Percentiles rank a stretch among this genome's conserved stretches.
Conservation (phyloP, 371 early-diverging fungal genomes). For the Mortierella sp. region DNA sequence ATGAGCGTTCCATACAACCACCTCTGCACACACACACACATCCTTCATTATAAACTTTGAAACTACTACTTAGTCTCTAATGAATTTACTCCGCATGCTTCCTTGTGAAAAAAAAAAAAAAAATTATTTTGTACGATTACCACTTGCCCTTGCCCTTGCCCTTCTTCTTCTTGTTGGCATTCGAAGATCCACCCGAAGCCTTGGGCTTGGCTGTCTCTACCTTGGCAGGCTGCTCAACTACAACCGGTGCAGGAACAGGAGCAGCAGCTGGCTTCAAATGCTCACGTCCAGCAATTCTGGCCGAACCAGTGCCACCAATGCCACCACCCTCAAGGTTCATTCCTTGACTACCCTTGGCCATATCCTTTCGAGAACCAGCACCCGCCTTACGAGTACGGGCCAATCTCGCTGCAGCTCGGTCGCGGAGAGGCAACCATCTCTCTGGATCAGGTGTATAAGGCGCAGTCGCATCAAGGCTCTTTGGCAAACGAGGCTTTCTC, state of each 20-base stretch:
- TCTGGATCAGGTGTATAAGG: constrained; percentile 74
- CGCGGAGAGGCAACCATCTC: constrained; percentile 80
- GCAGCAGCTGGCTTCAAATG: constrained; percentile 17
- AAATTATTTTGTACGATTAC: constrained; percentile 2
- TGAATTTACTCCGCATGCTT: too few species aligned
- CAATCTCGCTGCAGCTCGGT: constrained; percentile 67
- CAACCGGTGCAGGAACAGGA: constrained; percentile 1
- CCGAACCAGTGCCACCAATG: constrained; percentile 77
- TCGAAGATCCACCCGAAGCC: constrained; percentile 12
- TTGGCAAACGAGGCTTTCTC: constrained; percentile 71
- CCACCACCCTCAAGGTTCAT: constrained; percentile 71
- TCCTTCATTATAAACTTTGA: too few species aligned
- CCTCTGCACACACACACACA: too few species aligned
- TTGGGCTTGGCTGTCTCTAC: constrained; percentile 44
- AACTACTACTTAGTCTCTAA: too few species aligned
- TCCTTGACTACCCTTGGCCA: constrained; percentile 69
- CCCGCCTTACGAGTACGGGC: constrained; percentile 67
- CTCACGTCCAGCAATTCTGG: constrained; percentile 68
- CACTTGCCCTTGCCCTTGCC: constrained; percentile 52
- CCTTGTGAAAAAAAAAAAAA: neutral
- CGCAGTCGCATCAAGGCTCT: constrained; percentile 57
- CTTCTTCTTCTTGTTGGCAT: constrained; percentile 50
- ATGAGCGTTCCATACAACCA: too few species aligned
- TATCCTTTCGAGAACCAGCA: constrained; percentile 45
- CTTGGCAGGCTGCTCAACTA: constrained; percentile 25